Evolutionary conservation across 192 early-diverging fungal genomes (phyloP).

Genomic region (Spinellus fusiger): DNA sequence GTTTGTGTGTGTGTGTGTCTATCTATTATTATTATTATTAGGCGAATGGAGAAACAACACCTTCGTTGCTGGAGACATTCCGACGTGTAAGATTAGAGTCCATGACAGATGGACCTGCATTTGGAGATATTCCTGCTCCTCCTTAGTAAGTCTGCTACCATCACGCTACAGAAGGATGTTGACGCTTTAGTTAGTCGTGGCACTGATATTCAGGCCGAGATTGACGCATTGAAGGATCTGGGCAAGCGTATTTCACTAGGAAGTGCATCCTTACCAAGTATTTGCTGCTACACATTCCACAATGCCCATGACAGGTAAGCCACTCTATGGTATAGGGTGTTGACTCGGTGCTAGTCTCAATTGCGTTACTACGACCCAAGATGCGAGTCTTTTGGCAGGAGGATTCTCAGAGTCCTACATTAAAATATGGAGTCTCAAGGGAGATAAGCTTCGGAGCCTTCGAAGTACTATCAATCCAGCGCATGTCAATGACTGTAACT

Average conservation of each 20-base stretch:
- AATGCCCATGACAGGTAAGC: constrained; percentile 72
- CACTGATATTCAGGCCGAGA: constrained; percentile 69
- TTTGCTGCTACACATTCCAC: constrained; percentile 95
- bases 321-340: neutral
- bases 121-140: constrained; percentile 58
- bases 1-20: too few species aligned
- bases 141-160: constrained; percentile 44
- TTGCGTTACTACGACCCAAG: constrained; percentile 78
- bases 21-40: too few species aligned
- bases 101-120: constrained; percentile 49
- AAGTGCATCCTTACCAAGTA: constrained; percentile 67
- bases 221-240: constrained; percentile 72
- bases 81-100: constrained; percentile 58
- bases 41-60: constrained; percentile 20
- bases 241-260: constrained; percentile 68
- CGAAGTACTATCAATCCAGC: constrained; percentile 53
- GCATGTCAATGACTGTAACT: constrained; percentile 47
- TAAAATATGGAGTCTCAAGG: constrained; percentile 86
- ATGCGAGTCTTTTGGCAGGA: constrained; percentile 73
- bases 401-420: constrained; percentile 96
- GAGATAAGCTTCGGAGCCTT: constrained; percentile 63
- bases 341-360: constrained; percentile 51
- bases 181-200: constrained; percentile 51
- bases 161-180: neutral
- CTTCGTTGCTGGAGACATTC: constrained; percentile 49